Conservation (phyloP, 495 filamentous ascomycete genomes). For the Tuber brumale region DNA sequence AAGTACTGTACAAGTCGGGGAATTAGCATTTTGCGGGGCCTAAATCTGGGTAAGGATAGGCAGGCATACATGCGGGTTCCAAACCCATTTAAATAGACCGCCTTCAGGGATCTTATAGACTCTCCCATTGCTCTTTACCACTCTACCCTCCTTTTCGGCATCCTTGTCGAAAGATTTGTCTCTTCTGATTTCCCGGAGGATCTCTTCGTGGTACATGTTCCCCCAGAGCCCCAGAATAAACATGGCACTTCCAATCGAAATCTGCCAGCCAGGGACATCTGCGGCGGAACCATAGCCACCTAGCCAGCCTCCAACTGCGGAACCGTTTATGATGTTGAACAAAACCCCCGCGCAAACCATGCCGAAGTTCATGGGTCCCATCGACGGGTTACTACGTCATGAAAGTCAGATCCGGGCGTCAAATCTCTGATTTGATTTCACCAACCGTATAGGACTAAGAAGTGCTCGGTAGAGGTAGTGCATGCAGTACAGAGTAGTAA, state of each 20-base stretch:
- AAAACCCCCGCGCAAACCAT: slow-evolving; percentile 55
- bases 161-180: slow-evolving; percentile 41
- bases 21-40: slow-evolving; percentile 6
- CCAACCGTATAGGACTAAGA: slow-evolving; percentile 57
- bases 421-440: background rate
- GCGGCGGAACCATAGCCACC: slow-evolving; percentile 65
- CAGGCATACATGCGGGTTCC: slow-evolving; percentile 67
- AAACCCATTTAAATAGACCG: slow-evolving; percentile 71
- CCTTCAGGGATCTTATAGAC: slow-evolving; percentile 80
- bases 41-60: background rate
- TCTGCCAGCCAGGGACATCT: slow-evolving; percentile 44
- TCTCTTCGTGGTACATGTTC: slow-evolving; percentile 80
- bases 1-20: slow-evolving; percentile 51
- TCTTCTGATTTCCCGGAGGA: slow-evolving; percentile 68
- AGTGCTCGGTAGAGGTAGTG: slow-evolving; percentile 89
- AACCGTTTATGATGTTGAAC: slow-evolving; percentile 77
- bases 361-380: slow-evolving; percentile 73
- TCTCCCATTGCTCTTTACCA: slow-evolving; percentile 56
- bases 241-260: slow-evolving; percentile 48
- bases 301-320: slow-evolving; percentile 71
- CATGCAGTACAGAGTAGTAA: slow-evolving; percentile 45
- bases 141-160: slow-evolving; percentile 42
- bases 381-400: slow-evolving; percentile 62
- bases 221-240: slow-evolving; percentile 61
- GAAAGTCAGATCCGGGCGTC: background rate